Percentiles rank a stretch among this genome's conserved stretches.
Evolutionary conservation across 163 green algal genomes (phyloP).

Genomic region (Scenedesmus sp.): DNA sequence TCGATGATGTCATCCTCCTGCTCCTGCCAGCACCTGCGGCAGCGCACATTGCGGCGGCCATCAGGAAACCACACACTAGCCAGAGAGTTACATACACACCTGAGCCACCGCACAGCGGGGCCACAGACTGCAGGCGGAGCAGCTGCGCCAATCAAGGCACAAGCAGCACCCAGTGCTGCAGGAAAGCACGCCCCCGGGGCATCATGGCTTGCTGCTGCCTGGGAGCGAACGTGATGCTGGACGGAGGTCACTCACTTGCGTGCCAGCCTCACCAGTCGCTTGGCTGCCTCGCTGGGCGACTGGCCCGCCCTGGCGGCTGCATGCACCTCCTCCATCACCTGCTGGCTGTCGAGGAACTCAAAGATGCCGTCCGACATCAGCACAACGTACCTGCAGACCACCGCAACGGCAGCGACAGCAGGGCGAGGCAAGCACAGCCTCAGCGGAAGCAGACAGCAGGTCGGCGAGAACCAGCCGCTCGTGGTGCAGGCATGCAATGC

Average conservation of each 20-base stretch:
- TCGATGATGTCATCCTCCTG: conserved; percentile 59
- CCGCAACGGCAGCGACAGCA: not conserved
- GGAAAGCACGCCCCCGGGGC: not conserved
- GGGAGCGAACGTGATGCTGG: not conserved
- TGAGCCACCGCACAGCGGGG: not conserved
- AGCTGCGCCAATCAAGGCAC: not conserved
- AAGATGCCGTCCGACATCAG: conserved; percentile 71
- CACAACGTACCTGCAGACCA: conserved; percentile 60
- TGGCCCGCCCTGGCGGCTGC: conserved; percentile 43
- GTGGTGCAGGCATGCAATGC: too few species aligned
- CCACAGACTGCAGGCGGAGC: not conserved
- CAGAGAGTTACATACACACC: not conserved
- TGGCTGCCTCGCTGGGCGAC: conserved; percentile 26
- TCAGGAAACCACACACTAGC: not conserved
- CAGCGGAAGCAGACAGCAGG: not conserved
- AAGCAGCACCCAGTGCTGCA: not conserved
- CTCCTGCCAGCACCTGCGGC: conserved; percentile 48
- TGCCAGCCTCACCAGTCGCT: conserved; percentile 31
- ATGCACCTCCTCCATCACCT: conserved; percentile 59
- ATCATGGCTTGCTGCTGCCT: not conserved
- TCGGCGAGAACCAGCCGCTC: too few species aligned
- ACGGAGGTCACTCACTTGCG: conserved; percentile 13
- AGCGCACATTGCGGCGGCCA: not conserved
- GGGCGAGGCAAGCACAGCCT: not conserved
- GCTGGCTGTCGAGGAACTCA: conserved; percentile 70